Conservation (phyloP, 192 early-diverging fungal genomes). For the Rhizophagus sp. region DNA sequence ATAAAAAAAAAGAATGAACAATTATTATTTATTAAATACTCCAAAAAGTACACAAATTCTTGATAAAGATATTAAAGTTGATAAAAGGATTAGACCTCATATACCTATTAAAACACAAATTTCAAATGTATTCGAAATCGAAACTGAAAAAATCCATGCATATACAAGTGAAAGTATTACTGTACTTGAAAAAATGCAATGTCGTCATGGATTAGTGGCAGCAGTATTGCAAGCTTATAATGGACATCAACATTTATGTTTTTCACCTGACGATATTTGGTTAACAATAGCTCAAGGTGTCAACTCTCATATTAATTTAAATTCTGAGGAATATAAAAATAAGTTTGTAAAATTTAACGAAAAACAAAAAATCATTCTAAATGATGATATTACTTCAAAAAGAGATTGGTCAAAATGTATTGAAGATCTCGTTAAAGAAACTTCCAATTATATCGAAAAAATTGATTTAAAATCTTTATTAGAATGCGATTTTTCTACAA, state of each 20-base stretch:
- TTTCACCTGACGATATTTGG: slow-evolving; percentile 12
- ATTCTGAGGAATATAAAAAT: neutral
- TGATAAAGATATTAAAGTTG: neutral
- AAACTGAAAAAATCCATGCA: neutral
- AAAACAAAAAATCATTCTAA: neutral
- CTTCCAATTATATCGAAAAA: slow-evolving; percentile 4
- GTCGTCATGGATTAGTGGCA: slow-evolving; percentile 1
- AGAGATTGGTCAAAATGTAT: slow-evolving; percentile 18
- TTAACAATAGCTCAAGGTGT: slow-evolving; percentile 26
- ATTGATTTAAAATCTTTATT: neutral
- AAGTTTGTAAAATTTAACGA: neutral
- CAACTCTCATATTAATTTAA: slow-evolving; percentile 4
- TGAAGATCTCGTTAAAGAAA: neutral
- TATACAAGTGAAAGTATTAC: neutral
- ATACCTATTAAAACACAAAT: neutral
- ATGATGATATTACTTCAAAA: neutral
- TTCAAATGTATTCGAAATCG: neutral
- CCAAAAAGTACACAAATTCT: slow-evolving; percentile 14
- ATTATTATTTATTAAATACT: neutral
- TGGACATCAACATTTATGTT: slow-evolving; percentile 13
- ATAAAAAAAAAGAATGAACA: neutral
- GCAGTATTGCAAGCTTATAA: slow-evolving; percentile 23
- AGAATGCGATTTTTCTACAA: slow-evolving; percentile 17
- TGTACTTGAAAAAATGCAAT: neutral
- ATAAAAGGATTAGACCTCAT: neutral